A percentile compares a stretch with the other conserved stretches of the same genome.
These are phyloP conservation scores for Pythium monospermum DNA, from an alignment of 352 stramenopile species.

Conservation along the genomic window DNA sequence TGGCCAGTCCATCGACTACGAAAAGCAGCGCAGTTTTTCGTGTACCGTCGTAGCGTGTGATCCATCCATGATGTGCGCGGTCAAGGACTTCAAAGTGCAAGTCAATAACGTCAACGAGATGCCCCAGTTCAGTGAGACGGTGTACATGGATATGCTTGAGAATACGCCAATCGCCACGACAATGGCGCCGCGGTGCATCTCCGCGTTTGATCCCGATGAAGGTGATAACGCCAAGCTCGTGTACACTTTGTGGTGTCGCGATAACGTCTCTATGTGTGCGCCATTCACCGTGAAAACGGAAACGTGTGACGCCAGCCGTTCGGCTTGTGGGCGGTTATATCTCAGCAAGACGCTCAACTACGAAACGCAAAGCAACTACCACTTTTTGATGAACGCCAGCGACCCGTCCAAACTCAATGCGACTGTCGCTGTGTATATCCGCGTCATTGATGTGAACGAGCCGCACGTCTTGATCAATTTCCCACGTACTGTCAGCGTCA, in stretches of 20 bases:
- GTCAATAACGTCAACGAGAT: constrained; percentile 52
- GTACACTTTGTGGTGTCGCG: constrained; percentile 36
- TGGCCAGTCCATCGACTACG: constrained; percentile 33
- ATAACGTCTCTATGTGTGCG: constrained; percentile 23
- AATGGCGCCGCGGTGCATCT: constrained; percentile 31
- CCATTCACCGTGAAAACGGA: constrained; percentile 34
- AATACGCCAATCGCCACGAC: constrained; percentile 16
- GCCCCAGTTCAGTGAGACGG: constrained; percentile 31
- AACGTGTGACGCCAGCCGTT: constrained; percentile 30
- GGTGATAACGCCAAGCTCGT: constrained; percentile 29
- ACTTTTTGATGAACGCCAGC: constrained; percentile 27
- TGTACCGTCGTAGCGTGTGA: constrained; percentile 54
- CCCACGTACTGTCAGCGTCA: constrained; percentile 19
- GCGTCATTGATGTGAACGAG: constrained; percentile 53
- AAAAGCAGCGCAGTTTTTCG: constrained; percentile 28
- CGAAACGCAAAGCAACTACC: constrained; percentile 33
- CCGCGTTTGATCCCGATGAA: constrained; percentile 36
- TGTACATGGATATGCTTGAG: constrained; percentile 37
- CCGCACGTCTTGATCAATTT: constrained; percentile 32
- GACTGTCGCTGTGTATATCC: constrained; percentile 21
- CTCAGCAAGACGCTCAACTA: constrained; percentile 35
- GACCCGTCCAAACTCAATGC: constrained; percentile 27
- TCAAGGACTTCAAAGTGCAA: constrained; percentile 34
- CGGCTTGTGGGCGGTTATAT: constrained; percentile 34
- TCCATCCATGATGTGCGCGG: constrained; percentile 39